Evolutionary conservation across 1,284 basidiomycete genomes (phyloP).

Genomic region (Ganoderma resinaceum): DNA sequence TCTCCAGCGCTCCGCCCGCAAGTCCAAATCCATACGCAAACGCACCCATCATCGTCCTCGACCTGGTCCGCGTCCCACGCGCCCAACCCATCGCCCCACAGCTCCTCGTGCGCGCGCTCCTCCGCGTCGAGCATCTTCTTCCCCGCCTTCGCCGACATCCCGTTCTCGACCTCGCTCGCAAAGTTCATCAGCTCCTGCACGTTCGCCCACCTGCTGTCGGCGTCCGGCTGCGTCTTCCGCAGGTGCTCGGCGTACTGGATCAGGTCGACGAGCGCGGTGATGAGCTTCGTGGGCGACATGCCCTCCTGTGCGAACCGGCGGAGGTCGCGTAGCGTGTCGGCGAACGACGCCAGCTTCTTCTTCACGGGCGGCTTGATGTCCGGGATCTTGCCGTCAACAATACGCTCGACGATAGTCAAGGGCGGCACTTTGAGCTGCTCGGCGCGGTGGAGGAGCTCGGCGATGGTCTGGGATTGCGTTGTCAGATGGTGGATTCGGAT

Average conservation of each 20-base stretch:
- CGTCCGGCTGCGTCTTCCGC: slow-evolving; percentile 74
- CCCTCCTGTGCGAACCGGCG: slow-evolving; percentile 66
- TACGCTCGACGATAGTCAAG: slow-evolving; percentile 67
- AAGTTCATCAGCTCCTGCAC: slow-evolving; percentile 85
- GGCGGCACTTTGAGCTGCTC: slow-evolving; percentile 59
- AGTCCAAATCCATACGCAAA: neutral
- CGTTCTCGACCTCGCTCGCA: slow-evolving; percentile 58
- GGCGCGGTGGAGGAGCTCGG: slow-evolving; percentile 65
- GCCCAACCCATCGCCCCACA: slow-evolving; percentile 28
- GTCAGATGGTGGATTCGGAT: slow-evolving; percentile 1
- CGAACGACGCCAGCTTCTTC: slow-evolving; percentile 67
- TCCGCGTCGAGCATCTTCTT: slow-evolving; percentile 17
- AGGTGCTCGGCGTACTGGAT: slow-evolving; percentile 77
- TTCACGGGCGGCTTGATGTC: slow-evolving; percentile 75
- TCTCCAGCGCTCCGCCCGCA: neutral
- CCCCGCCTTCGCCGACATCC: slow-evolving; percentile 10
- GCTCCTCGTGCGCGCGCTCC: slow-evolving; percentile 23
- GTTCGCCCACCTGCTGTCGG: slow-evolving; percentile 85
- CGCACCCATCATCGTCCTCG: slow-evolving; percentile 21
- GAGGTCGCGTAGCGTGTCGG: slow-evolving; percentile 62
- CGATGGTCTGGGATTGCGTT: slow-evolving; percentile 40
- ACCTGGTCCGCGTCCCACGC: slow-evolving; percentile 35
- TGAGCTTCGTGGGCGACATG: slow-evolving; percentile 68
- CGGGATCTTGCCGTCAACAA: slow-evolving; percentile 62
- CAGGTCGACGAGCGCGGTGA: slow-evolving; percentile 65